These are phyloP conservation scores for Termitomyces sp. DNA, from an alignment of 1,284 basidiomycete genomes.

Conservation along the genomic window DNA sequence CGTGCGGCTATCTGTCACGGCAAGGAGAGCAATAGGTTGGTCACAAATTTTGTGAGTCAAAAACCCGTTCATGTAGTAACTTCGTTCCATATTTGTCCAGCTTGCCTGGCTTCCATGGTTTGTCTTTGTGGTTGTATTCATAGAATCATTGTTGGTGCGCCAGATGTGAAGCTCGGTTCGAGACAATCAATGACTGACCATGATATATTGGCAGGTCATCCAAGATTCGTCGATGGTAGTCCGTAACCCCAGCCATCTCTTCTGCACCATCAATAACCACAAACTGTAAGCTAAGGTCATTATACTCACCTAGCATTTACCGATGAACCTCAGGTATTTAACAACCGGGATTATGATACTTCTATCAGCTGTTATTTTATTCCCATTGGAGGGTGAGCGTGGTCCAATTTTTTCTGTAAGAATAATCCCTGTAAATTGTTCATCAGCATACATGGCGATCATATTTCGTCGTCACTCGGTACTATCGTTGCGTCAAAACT, in stretches of 20 bases:
- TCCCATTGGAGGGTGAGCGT: background rate
- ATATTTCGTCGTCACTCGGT: background rate
- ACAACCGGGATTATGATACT: background rate
- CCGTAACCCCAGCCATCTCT: conserved; percentile 5
- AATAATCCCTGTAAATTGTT: background rate
- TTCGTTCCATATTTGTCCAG: background rate
- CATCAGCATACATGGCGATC: background rate
- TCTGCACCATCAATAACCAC: conserved; percentile 4
- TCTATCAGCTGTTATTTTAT: background rate
- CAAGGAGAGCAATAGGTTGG: background rate
- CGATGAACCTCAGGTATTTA: background rate
- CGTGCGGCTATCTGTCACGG: background rate
- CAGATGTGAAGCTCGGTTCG: background rate
- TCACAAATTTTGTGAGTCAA: background rate
- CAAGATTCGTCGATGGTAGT: conserved; percentile 6
- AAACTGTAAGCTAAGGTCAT: background rate
- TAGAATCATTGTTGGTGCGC: background rate
- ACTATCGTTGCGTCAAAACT: background rate
- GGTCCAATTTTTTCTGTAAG: too few relatives aligned
- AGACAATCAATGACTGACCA: background rate
- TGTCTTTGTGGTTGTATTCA: background rate
- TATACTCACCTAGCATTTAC: background rate
- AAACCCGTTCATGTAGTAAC: background rate
- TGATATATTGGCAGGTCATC: background rate
- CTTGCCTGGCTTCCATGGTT: background rate